Percentiles rank a stretch among this genome's conserved stretches.
Evolutionary conservation across 208 protist genomes (phyloP).

Genomic region (Crithidia fasciculata): DNA sequence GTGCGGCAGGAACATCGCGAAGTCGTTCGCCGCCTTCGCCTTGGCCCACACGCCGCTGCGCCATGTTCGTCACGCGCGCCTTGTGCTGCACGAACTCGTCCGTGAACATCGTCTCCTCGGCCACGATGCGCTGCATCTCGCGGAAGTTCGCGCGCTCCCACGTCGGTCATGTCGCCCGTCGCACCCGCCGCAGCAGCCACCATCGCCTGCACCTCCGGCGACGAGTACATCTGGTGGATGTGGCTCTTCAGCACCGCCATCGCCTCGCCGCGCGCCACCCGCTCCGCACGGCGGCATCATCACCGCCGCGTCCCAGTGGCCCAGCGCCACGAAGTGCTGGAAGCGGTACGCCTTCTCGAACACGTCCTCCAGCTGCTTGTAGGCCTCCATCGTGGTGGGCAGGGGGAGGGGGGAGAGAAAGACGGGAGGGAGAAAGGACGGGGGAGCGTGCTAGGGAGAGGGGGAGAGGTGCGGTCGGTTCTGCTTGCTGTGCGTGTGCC

Average conservation of each 20-base stretch:
- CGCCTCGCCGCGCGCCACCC: constrained; percentile 37
- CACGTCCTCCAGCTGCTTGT: constrained; percentile 33
- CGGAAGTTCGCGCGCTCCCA: constrained; percentile 6
- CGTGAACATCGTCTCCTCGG: constrained; percentile 9
- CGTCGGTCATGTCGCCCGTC: constrained; percentile 4
- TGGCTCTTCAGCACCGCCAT: constrained; percentile 38
- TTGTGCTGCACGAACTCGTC: constrained; percentile 16
- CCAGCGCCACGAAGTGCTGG: constrained; percentile 33
- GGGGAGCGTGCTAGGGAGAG: background rate
- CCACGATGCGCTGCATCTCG: constrained; percentile 11
- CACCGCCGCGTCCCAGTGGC: constrained; percentile 47
- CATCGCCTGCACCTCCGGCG: constrained; percentile 19
- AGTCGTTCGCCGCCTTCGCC: constrained; percentile 11
- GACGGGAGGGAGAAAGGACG: too few relatives aligned
- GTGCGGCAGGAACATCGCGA: constrained; percentile 11
- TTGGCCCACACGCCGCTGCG: constrained; percentile 12
- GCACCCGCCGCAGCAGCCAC: constrained; percentile 1
- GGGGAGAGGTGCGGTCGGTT: too few relatives aligned
- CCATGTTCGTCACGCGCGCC: constrained; percentile 5
- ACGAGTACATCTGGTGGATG: constrained; percentile 40
- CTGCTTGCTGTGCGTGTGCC: too few relatives aligned
- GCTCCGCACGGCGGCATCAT: constrained; percentile 59
- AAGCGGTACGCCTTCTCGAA: constrained; percentile 50
- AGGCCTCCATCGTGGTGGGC: constrained; percentile 10
- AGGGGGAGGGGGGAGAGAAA: background rate